Conservation (phyloP, 257 asterid genomes). For the Solanum pimpinellifolium region DNA sequence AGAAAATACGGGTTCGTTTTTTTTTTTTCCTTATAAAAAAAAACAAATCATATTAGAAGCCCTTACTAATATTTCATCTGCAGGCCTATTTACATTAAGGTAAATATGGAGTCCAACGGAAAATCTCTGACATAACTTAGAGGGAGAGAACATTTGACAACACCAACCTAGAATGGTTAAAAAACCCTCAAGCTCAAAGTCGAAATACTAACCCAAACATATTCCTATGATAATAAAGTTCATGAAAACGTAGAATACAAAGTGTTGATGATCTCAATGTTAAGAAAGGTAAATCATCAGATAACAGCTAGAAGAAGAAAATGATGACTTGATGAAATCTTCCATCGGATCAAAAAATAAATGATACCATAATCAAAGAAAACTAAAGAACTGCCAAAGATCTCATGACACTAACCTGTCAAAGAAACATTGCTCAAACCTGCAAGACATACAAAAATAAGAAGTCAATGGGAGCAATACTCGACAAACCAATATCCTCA, state of each 20-base stretch:
- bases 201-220: neutral
- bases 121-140: neutral
- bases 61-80: neutral
- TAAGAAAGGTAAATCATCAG: neutral
- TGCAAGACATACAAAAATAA: constrained; percentile 28
- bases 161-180: neutral
- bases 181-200: neutral
- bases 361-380: neutral
- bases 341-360: neutral
- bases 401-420: constrained; percentile 31
- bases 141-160: neutral
- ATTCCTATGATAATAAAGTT: neutral
- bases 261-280: neutral
- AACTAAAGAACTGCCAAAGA: neutral
- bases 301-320: neutral
- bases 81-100: neutral
- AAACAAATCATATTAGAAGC: neutral
- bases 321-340: neutral
- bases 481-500: neutral
- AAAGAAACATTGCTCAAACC: constrained; percentile 65
- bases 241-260: neutral
- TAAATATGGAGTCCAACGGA: neutral
- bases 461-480: constrained; percentile 5
- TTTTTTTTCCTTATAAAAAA: neutral
- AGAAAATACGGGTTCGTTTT: neutral